Evolutionary conservation across 352 stramenopile genomes (phyloP).

Genomic region (Globisporangium polare): DNA sequence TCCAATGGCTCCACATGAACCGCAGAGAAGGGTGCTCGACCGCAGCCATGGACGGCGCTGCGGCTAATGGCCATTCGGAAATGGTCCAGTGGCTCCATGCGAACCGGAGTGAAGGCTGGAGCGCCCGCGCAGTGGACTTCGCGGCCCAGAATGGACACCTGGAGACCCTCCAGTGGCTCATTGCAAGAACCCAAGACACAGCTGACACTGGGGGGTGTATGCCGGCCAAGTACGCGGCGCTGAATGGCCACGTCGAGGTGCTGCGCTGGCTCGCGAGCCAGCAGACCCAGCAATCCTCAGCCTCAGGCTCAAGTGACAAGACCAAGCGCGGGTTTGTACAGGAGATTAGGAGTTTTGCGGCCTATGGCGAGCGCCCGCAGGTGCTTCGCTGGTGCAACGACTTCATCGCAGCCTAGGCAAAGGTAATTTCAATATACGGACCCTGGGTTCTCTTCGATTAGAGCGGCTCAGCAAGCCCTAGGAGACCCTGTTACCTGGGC

Average conservation of each 20-base stretch:
- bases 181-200: not conserved
- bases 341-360: not conserved
- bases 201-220: not conserved
- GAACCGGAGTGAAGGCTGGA: not conserved
- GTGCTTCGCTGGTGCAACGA: not conserved
- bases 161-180: not conserved
- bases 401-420: not conserved
- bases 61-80: not conserved
- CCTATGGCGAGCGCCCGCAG: not conserved
- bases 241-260: not conserved
- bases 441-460: not conserved
- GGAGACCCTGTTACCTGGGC: not conserved
- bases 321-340: not conserved
- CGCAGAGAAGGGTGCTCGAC: not conserved
- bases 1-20: conserved; percentile 1
- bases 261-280: not conserved
- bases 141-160: not conserved
- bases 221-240: not conserved
- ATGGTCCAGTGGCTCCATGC: conserved; percentile 2
- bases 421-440: too few species aligned
- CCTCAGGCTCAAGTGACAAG: not conserved
- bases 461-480: not conserved
- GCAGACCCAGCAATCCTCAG: not conserved
- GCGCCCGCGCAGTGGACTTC: not conserved
- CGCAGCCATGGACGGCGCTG: not conserved